Conservation (phyloP, 805 yeast genomes). For the Metschnikowia borealis region DNA sequence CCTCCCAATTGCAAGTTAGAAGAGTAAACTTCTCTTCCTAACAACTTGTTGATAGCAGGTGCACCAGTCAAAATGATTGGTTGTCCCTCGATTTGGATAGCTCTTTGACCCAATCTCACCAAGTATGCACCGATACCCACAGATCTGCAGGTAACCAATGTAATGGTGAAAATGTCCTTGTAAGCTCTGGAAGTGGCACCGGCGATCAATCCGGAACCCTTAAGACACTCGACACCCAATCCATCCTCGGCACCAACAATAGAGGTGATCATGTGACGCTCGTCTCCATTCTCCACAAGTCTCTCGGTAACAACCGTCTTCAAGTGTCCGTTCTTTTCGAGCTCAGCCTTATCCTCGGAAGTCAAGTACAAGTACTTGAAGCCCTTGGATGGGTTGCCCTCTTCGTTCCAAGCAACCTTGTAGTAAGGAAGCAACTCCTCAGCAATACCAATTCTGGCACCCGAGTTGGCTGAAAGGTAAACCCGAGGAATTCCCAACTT, state of each 20-base stretch:
- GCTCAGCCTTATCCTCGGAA: conserved; percentile 54
- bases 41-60: conserved; percentile 93
- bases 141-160: conserved; percentile 99
- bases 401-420: conserved; percentile 91
- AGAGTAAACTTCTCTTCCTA: conserved; percentile 96
- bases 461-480: conserved; percentile 96
- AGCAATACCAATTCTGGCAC: conserved; percentile 98
- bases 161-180: conserved; percentile 93
- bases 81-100: conserved; percentile 97
- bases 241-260: conserved; percentile 95
- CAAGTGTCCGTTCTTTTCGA: conserved; percentile 58
- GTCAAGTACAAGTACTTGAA: conserved; percentile 84
- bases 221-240: conserved; percentile 96
- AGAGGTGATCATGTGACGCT: conserved; percentile 74
- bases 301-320: conserved; percentile 69
- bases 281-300: conserved; percentile 80
- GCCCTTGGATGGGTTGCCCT: conserved; percentile 72
- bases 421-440: conserved; percentile 88
- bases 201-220: conserved; percentile 97
- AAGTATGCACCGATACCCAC: conserved; percentile 99
- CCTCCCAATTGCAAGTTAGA: conserved; percentile 98
- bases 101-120: conserved; percentile 97
- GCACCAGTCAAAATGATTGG: conserved; percentile 99
- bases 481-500: conserved; percentile 90
- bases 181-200: conserved; percentile 98